Evolutionary conservation across 805 yeast genomes (phyloP).

Genomic region (Nakazawaea sp.): DNA sequence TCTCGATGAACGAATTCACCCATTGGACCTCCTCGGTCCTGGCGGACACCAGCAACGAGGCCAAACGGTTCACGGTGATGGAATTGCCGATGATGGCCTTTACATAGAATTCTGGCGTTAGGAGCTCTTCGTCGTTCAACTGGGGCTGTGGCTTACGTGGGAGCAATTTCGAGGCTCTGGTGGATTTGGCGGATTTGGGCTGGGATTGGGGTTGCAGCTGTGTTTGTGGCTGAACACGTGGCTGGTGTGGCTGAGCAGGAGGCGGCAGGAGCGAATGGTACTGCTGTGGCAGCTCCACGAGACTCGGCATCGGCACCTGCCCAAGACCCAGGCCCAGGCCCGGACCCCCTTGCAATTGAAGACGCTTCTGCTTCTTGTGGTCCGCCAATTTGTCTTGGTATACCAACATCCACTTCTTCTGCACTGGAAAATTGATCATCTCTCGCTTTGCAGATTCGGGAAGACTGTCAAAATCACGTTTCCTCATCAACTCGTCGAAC

Average conservation of each 20-base stretch:
- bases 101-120: constrained; percentile 72
- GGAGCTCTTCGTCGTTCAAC: constrained; percentile 12
- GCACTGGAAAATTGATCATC: constrained; percentile 65
- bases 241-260: not conserved
- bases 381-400: constrained; percentile 83
- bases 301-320: not conserved
- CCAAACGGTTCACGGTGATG: constrained; percentile 63
- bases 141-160: not conserved
- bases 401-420: constrained; percentile 87
- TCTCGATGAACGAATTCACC: constrained; percentile 75
- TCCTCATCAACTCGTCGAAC: constrained; percentile 76
- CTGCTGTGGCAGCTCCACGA: not conserved
- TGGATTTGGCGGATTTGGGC: not conserved
- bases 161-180: constrained; percentile 4
- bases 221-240: constrained; percentile 2
- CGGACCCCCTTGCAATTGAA: constrained; percentile 12
- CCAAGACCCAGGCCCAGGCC: constrained; percentile 11
- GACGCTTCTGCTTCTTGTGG: constrained; percentile 38
- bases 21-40: constrained; percentile 75
- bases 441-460: constrained; percentile 69
- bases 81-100: constrained; percentile 63
- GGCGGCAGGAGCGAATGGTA: not conserved
- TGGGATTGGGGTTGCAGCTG: not conserved
- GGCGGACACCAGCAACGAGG: constrained; percentile 82
- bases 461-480: constrained; percentile 62